A percentile compares a stretch with the other conserved stretches of the same genome.
phyloP scores from a whole-genome alignment of 2,329 filamentous ascomycete species.

The Aplosporella prunicola region DNA sequence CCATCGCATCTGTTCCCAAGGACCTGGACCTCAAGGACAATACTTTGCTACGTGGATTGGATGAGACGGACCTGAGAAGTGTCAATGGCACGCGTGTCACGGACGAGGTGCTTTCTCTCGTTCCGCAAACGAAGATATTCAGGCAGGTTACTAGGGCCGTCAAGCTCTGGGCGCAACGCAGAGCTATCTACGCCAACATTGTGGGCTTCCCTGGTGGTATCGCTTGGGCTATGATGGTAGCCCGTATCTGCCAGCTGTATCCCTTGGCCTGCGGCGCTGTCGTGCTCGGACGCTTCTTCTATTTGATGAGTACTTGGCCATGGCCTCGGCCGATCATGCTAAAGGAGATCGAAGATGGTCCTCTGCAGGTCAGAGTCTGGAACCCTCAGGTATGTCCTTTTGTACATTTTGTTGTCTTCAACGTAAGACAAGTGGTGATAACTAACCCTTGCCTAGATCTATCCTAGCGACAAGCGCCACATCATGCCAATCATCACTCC shows the following conservation, averaged over 20 bases:
- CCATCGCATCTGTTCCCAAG: slow-evolving; percentile 34
- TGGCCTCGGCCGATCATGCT: slow-evolving; percentile 93
- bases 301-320: slow-evolving; percentile 80
- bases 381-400: slow-evolving; percentile 63
- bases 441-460: slow-evolving; percentile 47
- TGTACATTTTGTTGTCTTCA: not conserved
- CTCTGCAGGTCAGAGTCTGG: slow-evolving; percentile 79
- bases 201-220: slow-evolving; percentile 95
- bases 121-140: slow-evolving; percentile 85
- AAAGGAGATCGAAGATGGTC: slow-evolving; percentile 75
- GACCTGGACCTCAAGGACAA: slow-evolving; percentile 74
- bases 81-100: slow-evolving; percentile 93
- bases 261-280: slow-evolving; percentile 83
- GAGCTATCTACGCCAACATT: slow-evolving; percentile 86
- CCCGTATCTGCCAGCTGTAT: slow-evolving; percentile 90
- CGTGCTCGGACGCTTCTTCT: slow-evolving; percentile 89
- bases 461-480: slow-evolving; percentile 72
- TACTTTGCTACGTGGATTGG: slow-evolving; percentile 71
- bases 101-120: slow-evolving; percentile 78
- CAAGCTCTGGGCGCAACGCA: slow-evolving; percentile 87
- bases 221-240: slow-evolving; percentile 96
- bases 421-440: slow-evolving; percentile 15
- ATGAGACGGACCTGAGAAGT: slow-evolving; percentile 77
- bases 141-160: slow-evolving; percentile 80
- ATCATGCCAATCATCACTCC: slow-evolving; percentile 98